These are phyloP conservation scores for Arthrinium puccinioides DNA, from an alignment of 2,329 filamentous ascomycete species.

Conservation along the genomic window DNA sequence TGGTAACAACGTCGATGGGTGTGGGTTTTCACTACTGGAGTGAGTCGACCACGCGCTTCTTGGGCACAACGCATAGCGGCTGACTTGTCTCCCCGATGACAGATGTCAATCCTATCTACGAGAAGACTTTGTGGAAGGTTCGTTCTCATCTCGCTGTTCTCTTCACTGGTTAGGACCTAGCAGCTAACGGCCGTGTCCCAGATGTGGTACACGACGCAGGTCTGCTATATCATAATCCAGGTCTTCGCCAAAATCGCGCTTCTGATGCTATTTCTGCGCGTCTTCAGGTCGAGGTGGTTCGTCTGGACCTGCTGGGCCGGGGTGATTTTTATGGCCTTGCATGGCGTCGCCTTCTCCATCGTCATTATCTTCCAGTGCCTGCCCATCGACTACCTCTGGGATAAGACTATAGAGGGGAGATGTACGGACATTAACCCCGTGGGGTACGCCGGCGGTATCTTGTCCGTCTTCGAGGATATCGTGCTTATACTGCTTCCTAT, in stretches of 20 bases:
- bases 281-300: constrained; percentile 1
- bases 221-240: constrained; percentile 3
- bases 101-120: no score
- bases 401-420: constrained; percentile 12
- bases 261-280: constrained; percentile 2
- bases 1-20: no score
- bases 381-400: constrained; percentile 2
- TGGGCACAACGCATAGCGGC: no score
- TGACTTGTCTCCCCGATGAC: no score
- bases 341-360: background rate
- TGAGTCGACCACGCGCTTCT: no score
- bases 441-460: constrained; percentile 58
- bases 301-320: background rate
- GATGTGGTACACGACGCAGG: constrained; percentile 1
- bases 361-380: constrained; percentile 3
- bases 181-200: no score
- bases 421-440: constrained; percentile 58
- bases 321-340: background rate
- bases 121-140: no score
- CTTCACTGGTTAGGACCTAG: no score
- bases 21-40: no score
- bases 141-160: no score
- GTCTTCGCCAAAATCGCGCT: constrained; percentile 3
- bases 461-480: constrained; percentile 63
- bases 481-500: constrained; percentile 59